Conservation (phyloP, 306 rosid genomes). For the Castanea sativa region DNA sequence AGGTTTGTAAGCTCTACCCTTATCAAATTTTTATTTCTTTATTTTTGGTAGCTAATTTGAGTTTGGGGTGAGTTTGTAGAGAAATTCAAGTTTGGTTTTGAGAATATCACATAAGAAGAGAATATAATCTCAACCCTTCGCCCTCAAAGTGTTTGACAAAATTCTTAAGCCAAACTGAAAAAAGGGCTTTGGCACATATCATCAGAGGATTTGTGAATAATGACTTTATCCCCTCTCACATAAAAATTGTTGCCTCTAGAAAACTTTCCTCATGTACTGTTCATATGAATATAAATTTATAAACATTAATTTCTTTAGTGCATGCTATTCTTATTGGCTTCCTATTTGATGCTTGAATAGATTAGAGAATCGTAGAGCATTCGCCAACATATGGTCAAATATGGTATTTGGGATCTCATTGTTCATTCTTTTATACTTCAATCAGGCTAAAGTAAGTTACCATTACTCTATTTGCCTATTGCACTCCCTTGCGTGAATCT, state of each 20-base stretch:
- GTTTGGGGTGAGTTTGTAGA: too few species aligned
- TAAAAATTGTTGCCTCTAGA: background rate
- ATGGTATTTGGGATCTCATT: constrained; percentile 76
- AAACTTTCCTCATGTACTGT: background rate
- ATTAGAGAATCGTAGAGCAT: constrained; percentile 82
- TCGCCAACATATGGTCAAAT: constrained; percentile 98
- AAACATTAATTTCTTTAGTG: constrained; percentile 8
- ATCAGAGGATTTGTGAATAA: background rate
- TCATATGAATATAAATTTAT: background rate
- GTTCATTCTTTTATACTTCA: constrained; percentile 85
- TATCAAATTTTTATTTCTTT: too few species aligned
- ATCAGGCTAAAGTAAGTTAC: constrained; percentile 78
- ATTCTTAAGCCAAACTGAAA: too few species aligned
- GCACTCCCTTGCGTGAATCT: constrained; percentile 11
- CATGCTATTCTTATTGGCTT: constrained; percentile 27
- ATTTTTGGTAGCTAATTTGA: too few species aligned
- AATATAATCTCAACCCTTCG: too few species aligned
- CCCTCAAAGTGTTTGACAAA: too few species aligned
- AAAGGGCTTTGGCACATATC: background rate
- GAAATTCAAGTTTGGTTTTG: too few species aligned
- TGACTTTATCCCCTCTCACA: background rate
- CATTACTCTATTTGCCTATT: constrained; percentile 11
- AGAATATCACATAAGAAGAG: too few species aligned
- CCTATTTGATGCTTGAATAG: constrained; percentile 46
- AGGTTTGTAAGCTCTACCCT: too few species aligned